A percentile compares a stretch with the other conserved stretches of the same genome.
These are phyloP conservation scores for Pogostemon cablin DNA, from an alignment of 257 asterid genomes.

Conservation along the genomic window DNA sequence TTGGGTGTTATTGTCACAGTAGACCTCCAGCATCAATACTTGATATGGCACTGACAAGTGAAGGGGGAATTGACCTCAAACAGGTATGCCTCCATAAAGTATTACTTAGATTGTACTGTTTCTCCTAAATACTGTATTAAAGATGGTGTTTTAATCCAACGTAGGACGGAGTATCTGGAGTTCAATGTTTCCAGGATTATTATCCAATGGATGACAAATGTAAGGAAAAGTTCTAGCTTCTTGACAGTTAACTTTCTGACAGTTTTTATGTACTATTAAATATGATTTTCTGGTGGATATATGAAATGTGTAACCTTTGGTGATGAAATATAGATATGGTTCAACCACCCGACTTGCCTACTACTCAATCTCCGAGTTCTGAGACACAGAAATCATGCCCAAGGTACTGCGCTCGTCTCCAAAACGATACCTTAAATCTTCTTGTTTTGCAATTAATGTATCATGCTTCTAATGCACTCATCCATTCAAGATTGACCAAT, in stretches of 20 bases:
- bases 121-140: constrained; percentile 1
- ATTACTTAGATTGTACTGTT: neutral
- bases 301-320: constrained; percentile 12
- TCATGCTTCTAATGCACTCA: constrained; percentile 31
- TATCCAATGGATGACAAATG: constrained; percentile 35
- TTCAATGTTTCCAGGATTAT: constrained; percentile 28
- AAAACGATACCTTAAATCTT: neutral
- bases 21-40: constrained; percentile 31
- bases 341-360: constrained; percentile 40
- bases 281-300: constrained; percentile 1
- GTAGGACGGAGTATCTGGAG: constrained; percentile 38
- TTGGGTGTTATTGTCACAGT: constrained; percentile 18
- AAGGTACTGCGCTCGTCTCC: constrained; percentile 37
- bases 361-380: constrained; percentile 37
- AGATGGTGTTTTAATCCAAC: constrained; percentile 11
- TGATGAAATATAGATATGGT: constrained; percentile 46
- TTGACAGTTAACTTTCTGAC: constrained; percentile 12
- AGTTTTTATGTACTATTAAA: neutral
- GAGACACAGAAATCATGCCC: constrained; percentile 37
- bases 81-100: constrained; percentile 33
- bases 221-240: constrained; percentile 38
- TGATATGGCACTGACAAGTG: constrained; percentile 21
- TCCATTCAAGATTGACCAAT: constrained; percentile 36
- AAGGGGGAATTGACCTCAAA: constrained; percentile 26
- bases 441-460: constrained; percentile 1